Evolutionary conservation across 2,329 filamentous ascomycete species (phyloP), one percentile per base, ranked within the genome.

Genomic region (Spiromastix sp.): DNA sequence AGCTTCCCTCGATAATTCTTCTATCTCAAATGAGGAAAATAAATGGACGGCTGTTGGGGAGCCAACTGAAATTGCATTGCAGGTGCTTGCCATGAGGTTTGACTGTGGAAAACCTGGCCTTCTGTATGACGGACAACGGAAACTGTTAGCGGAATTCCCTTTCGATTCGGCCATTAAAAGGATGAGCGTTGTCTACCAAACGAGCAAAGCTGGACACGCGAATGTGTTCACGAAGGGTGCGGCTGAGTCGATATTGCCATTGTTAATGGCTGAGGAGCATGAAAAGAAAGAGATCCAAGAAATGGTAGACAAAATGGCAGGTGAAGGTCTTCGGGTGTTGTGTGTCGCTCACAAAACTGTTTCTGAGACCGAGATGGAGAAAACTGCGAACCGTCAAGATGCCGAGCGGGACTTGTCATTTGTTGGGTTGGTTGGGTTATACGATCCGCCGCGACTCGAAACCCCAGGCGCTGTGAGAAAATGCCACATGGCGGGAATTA

Each of bases 391-490:
- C 4, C 79, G 83, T 7, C 53, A 59, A 7, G 54, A 62, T 2
- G 70, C 84, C 12, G 83, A 87, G 51, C 59, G 60, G 16, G 64
- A 71, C 25, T 71, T 91, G 22, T 70, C 69, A 2, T 80, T 87
- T 38, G 69, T 83, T 4, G 85, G 85, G 11, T 71, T 93, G 4
- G 77, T 79, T 20, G 84, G 83, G 36, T 79, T 89, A 47, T 86
- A 87, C 56, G 83, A 91, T 45, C 83, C 83, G 7, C 83, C 83
- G 32, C 80, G 83, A 4, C 70, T 74, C 4, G 83, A 87, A 62
- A 84, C 83, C 4, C 79, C 77, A 22, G 68, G 64, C 3, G 76
- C 80, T 7, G 81, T 85, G 36, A 66, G 64, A 21, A 71, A 77
- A 50, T 83, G 78, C 48, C 72, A 79, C 37, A 67, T 68, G 37